Percentiles rank a stretch among this genome's conserved stretches.
phyloP scores from a whole-genome alignment of 805 yeast genomes.

The Komagataella ulmi region DNA sequence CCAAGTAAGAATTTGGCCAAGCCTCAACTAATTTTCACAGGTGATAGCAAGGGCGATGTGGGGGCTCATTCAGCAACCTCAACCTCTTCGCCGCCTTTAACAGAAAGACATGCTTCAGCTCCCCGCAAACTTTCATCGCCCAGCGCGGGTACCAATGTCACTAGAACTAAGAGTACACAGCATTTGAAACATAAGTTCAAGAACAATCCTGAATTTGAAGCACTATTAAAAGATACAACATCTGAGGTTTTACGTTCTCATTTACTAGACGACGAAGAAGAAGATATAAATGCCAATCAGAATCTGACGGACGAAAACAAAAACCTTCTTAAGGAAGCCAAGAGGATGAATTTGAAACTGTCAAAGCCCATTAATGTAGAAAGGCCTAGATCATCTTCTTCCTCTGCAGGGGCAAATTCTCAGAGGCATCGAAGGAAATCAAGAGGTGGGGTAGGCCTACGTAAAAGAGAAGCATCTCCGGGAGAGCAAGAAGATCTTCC shows the following conservation, averaged over 20 bases:
- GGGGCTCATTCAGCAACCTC: slow-evolving; percentile 1
- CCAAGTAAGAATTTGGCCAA: slow-evolving; percentile 26
- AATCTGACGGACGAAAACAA: not conserved
- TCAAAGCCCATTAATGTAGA: not conserved
- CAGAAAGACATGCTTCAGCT: not conserved
- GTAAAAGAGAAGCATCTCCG: not conserved
- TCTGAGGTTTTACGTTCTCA: slow-evolving; percentile 20
- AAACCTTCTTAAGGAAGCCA: not conserved
- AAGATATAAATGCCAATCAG: not conserved
- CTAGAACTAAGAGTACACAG: slow-evolving; percentile 1
- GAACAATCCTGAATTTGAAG: slow-evolving; percentile 5
- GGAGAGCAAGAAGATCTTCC: not conserved
- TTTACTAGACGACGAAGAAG: slow-evolving; percentile 24
- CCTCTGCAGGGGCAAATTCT: not conserved
- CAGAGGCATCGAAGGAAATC: slow-evolving; percentile 13
- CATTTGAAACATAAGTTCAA: slow-evolving; percentile 4
- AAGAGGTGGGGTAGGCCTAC: slow-evolving; percentile 14
- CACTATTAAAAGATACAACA: slow-evolving; percentile 19
- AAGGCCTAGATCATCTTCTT: not conserved
- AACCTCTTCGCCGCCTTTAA: not conserved
- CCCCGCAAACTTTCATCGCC: not conserved
- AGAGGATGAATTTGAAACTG: not conserved
- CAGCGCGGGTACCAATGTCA: not conserved
- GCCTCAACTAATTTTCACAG: slow-evolving; percentile 19
- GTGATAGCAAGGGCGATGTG: slow-evolving; percentile 1